Evolutionary conservation across 345 rosid genomes (phyloP).

Genomic region (Chamaenerion angustifolium): DNA sequence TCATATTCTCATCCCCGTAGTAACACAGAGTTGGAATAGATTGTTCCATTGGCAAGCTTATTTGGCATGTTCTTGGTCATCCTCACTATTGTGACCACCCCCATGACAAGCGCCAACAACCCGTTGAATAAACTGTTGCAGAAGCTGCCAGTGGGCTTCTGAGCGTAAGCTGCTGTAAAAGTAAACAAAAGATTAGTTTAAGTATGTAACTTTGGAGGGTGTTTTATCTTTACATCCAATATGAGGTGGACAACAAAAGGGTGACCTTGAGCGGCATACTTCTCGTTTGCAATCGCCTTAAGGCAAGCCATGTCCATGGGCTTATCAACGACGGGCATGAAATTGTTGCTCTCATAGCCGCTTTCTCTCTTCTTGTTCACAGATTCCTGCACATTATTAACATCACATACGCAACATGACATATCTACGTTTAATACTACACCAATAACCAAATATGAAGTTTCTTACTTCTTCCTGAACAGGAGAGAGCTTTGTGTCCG

Average conservation of each 20-base stretch:
- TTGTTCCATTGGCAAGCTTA: constrained; percentile 38
- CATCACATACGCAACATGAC: no score
- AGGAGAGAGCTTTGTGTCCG: constrained; percentile 3
- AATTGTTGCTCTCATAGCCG: constrained; percentile 9
- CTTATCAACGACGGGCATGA: constrained; percentile 34
- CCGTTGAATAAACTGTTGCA: constrained; percentile 23
- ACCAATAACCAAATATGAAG: no score
- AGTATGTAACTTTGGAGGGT: no score
- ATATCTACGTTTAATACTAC: no score
- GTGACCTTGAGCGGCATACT: constrained; percentile 1
- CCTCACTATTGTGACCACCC: constrained; percentile 48
- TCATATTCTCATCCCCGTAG: constrained; percentile 16
- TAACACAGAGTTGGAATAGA: constrained; percentile 29
- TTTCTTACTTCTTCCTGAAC: no score
- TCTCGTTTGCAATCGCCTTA: constrained; percentile 3
- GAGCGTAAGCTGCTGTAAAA: not conserved
- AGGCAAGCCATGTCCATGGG: constrained; percentile 26
- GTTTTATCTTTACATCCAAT: no score
- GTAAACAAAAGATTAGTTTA: no score
- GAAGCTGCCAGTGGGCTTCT: constrained; percentile 11
- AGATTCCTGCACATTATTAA: not conserved
- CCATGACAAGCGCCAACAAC: constrained; percentile 44
- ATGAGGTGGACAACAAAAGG: no score
- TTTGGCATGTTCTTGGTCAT: no score
- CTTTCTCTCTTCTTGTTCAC: constrained; percentile 10